Percentiles rank a stretch among this genome's conserved stretches.
Conservation (phyloP, 2,329 filamentous ascomycete genomes). For the Aspergillus niger region DNA sequence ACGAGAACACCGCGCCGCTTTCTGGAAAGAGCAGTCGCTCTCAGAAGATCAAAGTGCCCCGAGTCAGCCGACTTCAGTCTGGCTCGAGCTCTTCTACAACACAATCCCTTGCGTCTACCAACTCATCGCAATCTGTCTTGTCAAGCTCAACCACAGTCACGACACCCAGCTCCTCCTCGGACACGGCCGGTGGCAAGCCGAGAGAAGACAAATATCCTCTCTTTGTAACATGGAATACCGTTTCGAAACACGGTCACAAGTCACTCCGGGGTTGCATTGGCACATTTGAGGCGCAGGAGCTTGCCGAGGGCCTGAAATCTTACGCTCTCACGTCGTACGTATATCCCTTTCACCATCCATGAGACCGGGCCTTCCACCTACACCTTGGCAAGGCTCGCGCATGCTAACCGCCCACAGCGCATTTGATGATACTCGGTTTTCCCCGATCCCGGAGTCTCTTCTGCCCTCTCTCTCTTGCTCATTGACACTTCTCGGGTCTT, state of each 20-base stretch:
- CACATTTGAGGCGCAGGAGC: constrained; percentile 78
- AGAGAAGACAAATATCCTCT: constrained; percentile 64
- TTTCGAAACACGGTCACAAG: constrained; percentile 62
- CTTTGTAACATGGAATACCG: constrained; percentile 92
- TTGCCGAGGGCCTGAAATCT: constrained; percentile 70
- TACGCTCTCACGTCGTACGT: constrained; percentile 79
- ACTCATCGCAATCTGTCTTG: constrained; percentile 49
- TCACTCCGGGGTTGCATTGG: constrained; percentile 91
- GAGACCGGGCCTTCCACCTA: neutral
- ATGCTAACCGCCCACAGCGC: constrained; percentile 47
- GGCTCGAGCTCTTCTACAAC: constrained; percentile 43
- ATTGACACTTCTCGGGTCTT: constrained; percentile 82
- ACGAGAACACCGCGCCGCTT: constrained; percentile 16
- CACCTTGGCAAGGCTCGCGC: neutral
- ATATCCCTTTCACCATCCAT: neutral
- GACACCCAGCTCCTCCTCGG: constrained; percentile 48
- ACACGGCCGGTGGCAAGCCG: constrained; percentile 26
- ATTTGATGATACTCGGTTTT: constrained; percentile 65
- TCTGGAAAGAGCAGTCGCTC: constrained; percentile 15
- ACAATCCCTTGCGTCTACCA: constrained; percentile 50
- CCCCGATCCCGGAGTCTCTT: constrained; percentile 57
- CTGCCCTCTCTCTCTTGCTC: constrained; percentile 53
- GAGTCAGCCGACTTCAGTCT: constrained; percentile 40
- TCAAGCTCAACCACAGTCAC: constrained; percentile 46
- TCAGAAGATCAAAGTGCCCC: constrained; percentile 33